phyloP scores from a whole-genome alignment of 148 eudicot genomes.

The Chenopodium formosanum region DNA sequence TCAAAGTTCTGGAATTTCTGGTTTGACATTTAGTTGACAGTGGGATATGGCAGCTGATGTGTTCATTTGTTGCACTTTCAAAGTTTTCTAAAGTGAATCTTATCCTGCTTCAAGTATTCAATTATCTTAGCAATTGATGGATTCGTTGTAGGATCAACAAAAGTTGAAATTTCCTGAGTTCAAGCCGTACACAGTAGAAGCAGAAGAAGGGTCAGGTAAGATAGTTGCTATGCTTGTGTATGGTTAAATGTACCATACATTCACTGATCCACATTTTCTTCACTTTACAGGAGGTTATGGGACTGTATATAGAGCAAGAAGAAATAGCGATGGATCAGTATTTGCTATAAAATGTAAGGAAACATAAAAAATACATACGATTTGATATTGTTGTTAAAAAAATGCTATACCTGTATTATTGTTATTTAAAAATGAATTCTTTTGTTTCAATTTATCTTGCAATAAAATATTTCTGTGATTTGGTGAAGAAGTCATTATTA shows the following conservation, averaged over 20 bases:
- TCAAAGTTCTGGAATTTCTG: background rate
- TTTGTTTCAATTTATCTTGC: background rate
- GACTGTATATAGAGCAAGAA: constrained; percentile 82
- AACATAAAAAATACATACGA: background rate
- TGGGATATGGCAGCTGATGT: background rate
- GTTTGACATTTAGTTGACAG: background rate
- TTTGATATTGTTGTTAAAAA: background rate
- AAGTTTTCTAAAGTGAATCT: background rate
- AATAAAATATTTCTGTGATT: background rate
- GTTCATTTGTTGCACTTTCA: background rate
- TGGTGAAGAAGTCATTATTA: background rate
- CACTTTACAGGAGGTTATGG: constrained; percentile 92
- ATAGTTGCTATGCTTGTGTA: background rate
- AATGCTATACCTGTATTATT: too few species aligned
- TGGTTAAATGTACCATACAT: background rate
- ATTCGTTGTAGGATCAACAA: constrained; percentile 40
- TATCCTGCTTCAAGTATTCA: background rate
- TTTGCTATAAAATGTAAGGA: constrained; percentile 90
- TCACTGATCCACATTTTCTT: constrained; percentile 10
- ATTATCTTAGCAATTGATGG: constrained; percentile 5
- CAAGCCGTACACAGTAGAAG: constrained; percentile 64
- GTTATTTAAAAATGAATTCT: background rate
- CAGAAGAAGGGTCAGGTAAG: constrained; percentile 97
- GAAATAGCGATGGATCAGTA: constrained; percentile 68
- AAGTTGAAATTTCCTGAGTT: constrained; percentile 60